A percentile compares a stretch with the other conserved stretches of the same genome.
Conservation (phyloP, 1,139 yeast genomes). For the Protomyces gravidus region DNA sequence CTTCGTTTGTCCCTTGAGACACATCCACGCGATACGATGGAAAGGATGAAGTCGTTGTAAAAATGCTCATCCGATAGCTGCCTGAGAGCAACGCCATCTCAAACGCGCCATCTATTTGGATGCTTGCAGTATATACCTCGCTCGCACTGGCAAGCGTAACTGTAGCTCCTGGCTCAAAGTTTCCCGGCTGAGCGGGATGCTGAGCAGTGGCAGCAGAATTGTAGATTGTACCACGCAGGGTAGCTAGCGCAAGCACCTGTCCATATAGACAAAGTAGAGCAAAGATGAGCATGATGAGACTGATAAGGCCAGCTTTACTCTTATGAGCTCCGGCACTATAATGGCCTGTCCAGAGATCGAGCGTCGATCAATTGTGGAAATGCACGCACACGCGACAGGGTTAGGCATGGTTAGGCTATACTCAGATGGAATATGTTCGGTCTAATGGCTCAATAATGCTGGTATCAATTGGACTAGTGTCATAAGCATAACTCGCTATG, state of each 20-base stretch:
- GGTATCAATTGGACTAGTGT: too few species aligned
- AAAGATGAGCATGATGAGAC: too few species aligned
- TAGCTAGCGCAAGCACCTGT: not conserved
- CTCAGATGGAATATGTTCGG: too few species aligned
- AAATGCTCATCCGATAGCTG: not conserved
- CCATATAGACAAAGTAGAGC: not conserved
- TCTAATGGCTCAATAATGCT: too few species aligned
- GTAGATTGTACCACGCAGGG: not conserved
- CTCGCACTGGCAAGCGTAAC: not conserved
- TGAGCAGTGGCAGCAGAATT: not conserved
- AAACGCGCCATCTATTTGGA: not conserved
- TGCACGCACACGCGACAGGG: too few species aligned
- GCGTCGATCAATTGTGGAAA: too few species aligned
- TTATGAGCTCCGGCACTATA: too few species aligned
- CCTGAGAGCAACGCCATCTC: not conserved
- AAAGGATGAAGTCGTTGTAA: not conserved
- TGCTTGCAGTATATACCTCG: not conserved
- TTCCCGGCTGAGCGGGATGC: not conserved
- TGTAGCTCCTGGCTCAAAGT: not conserved
- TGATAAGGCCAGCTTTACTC: too few species aligned
- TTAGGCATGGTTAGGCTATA: too few species aligned
- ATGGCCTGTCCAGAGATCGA: too few species aligned
- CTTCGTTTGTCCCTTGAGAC: not conserved
- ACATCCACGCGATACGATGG: not conserved
- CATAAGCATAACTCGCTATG: too few species aligned